A percentile compares a stretch with the other conserved stretches of the same genome.
Evolutionary conservation across 2,329 filamentous ascomycete species (phyloP).

Genomic region (Tolypocladium tundrense): DNA sequence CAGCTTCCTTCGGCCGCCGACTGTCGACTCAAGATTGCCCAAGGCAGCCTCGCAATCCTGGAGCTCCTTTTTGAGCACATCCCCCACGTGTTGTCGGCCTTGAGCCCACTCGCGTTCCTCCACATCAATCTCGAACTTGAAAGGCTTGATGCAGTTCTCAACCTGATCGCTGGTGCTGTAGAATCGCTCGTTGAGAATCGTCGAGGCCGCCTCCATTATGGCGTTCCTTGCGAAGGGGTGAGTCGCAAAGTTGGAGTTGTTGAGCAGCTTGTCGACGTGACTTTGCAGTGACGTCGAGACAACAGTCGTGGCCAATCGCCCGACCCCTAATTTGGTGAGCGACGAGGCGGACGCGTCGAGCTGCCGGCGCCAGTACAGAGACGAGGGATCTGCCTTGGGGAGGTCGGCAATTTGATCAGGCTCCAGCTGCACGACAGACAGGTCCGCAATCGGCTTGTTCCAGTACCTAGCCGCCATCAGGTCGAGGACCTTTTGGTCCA

Average conservation of each 20-base stretch:
- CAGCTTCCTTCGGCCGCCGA: conserved; percentile 76
- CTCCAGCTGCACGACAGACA: conserved; percentile 57
- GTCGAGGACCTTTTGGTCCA: conserved; percentile 92
- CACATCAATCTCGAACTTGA: conserved; percentile 95
- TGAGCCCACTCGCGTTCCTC: conserved; percentile 82
- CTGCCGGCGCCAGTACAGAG: conserved; percentile 86
- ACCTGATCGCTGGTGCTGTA: conserved; percentile 97
- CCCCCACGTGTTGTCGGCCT: conserved; percentile 72
- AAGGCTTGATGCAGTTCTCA: conserved; percentile 98
- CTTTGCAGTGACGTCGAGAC: conserved; percentile 80
- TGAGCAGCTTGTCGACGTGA: conserved; percentile 70
- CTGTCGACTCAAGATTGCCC: conserved; percentile 61
- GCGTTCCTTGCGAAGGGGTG: conserved; percentile 89
- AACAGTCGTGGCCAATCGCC: conserved; percentile 82
- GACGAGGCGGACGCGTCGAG: conserved; percentile 85
- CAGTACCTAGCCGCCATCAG: conserved; percentile 89
- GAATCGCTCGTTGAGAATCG: conserved; percentile 85
- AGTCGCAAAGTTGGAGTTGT: conserved; percentile 71
- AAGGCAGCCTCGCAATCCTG: conserved; percentile 72
- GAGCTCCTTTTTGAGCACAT: conserved; percentile 78
- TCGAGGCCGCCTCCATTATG: conserved; percentile 84
- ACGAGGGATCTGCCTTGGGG: conserved; percentile 75
- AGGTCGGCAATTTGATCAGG: conserved; percentile 66
- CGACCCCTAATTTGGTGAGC: conserved; percentile 88
- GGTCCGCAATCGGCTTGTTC: conserved; percentile 88